Percentiles rank a stretch among this genome's conserved stretches.
Evolutionary conservation across 2,329 filamentous ascomycete genomes (phyloP).

Genomic region (Colletotrichum sojae): DNA sequence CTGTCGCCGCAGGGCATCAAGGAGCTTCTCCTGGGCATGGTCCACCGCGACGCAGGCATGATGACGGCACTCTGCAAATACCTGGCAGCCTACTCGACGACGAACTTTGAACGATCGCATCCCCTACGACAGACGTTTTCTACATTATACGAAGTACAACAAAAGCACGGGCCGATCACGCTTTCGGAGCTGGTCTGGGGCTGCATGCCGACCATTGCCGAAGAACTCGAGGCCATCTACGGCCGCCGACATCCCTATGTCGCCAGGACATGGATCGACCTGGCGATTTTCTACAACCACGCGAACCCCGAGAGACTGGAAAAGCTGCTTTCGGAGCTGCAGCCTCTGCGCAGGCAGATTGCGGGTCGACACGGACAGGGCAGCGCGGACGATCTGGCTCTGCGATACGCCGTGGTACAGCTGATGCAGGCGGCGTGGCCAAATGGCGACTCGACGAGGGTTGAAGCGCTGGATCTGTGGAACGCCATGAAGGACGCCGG

Average conservation of each 20-base stretch:
- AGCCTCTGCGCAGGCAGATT: slow-evolving; percentile 51
- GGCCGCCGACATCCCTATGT: slow-evolving; percentile 60
- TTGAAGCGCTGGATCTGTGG: slow-evolving; percentile 56
- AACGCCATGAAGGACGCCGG: slow-evolving; percentile 52
- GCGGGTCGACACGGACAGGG: slow-evolving; percentile 52
- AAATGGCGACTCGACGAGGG: slow-evolving; percentile 51
- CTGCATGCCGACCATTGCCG: slow-evolving; percentile 57
- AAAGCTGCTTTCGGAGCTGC: slow-evolving; percentile 56
- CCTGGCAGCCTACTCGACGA: slow-evolving; percentile 59
- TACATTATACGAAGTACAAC: slow-evolving; percentile 60
- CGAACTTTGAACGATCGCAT: slow-evolving; percentile 59
- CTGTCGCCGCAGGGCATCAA: slow-evolving; percentile 60
- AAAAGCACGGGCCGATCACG: slow-evolving; percentile 59
- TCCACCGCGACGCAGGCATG: slow-evolving; percentile 59
- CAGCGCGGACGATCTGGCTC: slow-evolving; percentile 53
- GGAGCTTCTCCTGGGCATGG: slow-evolving; percentile 60
- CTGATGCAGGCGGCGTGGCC: slow-evolving; percentile 54
- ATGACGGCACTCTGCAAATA: slow-evolving; percentile 63
- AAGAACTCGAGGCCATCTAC: slow-evolving; percentile 61
- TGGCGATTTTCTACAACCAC: slow-evolving; percentile 57
- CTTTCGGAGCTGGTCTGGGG: slow-evolving; percentile 60
- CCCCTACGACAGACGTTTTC: slow-evolving; percentile 60
- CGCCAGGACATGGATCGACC: slow-evolving; percentile 58
- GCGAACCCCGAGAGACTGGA: slow-evolving; percentile 53
- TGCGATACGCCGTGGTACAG: slow-evolving; percentile 59